Percentiles rank a stretch among this genome's conserved stretches.
These are phyloP conservation scores for Cordyceps javanica DNA, from an alignment of 2,329 filamentous ascomycete species.

Conservation along the genomic window DNA sequence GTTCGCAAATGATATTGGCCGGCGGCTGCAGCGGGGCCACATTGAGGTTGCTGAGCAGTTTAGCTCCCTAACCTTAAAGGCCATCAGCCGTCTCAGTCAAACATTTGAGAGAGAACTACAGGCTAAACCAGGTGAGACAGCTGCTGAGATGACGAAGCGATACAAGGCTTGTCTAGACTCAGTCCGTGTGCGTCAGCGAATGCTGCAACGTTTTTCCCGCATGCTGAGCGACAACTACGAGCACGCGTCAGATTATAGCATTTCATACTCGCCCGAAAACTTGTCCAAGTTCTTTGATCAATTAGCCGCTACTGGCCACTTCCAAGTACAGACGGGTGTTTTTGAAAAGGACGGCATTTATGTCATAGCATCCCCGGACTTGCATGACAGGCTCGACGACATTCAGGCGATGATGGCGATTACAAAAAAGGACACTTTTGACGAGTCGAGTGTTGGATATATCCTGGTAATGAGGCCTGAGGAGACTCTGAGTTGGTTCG, in stretches of 20 bases:
- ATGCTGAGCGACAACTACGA: conserved; percentile 91
- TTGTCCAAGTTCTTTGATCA: conserved; percentile 75
- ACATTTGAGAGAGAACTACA: conserved; percentile 92
- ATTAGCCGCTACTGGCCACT: conserved; percentile 76
- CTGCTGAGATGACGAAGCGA: conserved; percentile 87
- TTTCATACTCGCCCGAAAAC: conserved; percentile 61
- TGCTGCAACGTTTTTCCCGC: conserved; percentile 90
- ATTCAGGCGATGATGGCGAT: conserved; percentile 81
- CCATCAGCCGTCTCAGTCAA: conserved; percentile 76
- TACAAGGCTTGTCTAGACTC: conserved; percentile 96
- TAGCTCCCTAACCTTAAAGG: conserved; percentile 87
- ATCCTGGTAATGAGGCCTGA: conserved; percentile 81
- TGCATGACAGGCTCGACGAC: conserved; percentile 70
- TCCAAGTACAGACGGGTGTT: conserved; percentile 69
- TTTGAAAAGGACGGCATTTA: conserved; percentile 71
- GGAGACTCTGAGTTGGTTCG: conserved; percentile 72
- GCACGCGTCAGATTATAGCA: conserved; percentile 91
- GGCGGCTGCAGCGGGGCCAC: conserved; percentile 86
- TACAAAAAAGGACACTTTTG: conserved; percentile 46
- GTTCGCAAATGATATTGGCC: conserved; percentile 89
- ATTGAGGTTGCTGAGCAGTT: conserved; percentile 98
- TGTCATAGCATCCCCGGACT: conserved; percentile 74
- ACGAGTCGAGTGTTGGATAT: conserved; percentile 68
- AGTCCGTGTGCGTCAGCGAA: conserved; percentile 89
- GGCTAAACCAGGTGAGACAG: conserved; percentile 74